Evolutionary conservation across 2,329 filamentous ascomycete genomes (phyloP), one percentile per base, ranked within the genome.

Genomic region (Cercospora beticola): DNA sequence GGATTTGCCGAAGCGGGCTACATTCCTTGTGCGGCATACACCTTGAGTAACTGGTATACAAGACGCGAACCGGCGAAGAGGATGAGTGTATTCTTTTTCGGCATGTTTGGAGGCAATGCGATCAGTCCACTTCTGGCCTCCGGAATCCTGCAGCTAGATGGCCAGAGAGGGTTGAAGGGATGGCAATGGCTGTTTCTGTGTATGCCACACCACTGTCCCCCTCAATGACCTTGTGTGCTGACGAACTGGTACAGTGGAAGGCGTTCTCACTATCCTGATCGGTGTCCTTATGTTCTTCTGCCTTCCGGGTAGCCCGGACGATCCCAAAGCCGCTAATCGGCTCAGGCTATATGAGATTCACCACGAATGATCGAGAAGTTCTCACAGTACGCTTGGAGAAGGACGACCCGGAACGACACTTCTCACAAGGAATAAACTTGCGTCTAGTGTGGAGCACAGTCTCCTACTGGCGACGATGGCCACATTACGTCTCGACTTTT

Each of bases 401-500:
- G 43, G 43, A 49, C 43, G 43, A 49, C 43, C 43, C 43, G 43
- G 43, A 49, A 18, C 43, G 43, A 21, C 43, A 49, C 18, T 49
- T 49, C 43, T 23, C 43, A 21, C 43, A 49, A 18, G 43, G 8
- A 16, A 66, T 66, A 10, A 18, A 33, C 18, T 26, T 66, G 36
- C 56, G 36, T 10, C 2, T 66, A 16, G 64, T 66, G 8, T 66
- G 64, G 64, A 52, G 49, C 2, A 66, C 64, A 8, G 31, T 66
- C 64, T 30, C 26, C 14, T 23, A 66, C 12, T 66, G 57, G 54
- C 54, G 64, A n/a, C 64, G 64, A 16, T 66, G 64, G 64, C 64
- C 64, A 33, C 64, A 66, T 18, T 66, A 60, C 26, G 56, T 66
- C 3, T 66, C 64, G n/a, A 85, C 84, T 0, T 84, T 83, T 59